phyloP scores from a whole-genome alignment of 768 basidiomycete genomes.

The Favolaschia claudopus region DNA sequence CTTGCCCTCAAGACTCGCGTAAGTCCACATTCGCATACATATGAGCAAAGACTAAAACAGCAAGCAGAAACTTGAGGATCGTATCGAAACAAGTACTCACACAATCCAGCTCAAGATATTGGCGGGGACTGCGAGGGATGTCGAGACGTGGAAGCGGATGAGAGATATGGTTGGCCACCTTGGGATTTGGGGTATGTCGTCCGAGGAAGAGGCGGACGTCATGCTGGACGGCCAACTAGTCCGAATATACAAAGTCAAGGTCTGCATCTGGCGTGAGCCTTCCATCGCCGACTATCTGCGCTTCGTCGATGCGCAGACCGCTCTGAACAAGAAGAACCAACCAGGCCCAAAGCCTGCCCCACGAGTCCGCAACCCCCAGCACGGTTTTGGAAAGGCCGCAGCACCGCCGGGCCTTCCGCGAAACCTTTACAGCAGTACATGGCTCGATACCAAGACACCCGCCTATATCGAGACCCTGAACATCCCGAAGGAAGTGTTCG shows the following conservation, averaged over 20 bases:
- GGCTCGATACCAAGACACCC: too few relatives aligned
- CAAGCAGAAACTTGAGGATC: neutral
- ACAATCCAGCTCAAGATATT: neutral
- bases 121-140: neutral
- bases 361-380: too few relatives aligned
- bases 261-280: constrained; percentile 6
- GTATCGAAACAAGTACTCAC: neutral
- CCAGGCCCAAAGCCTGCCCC: neutral
- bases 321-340: neutral
- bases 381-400: too few relatives aligned
- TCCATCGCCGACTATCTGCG: neutral
- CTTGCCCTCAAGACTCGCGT: neutral
- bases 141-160: constrained; percentile 2
- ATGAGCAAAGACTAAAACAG: neutral
- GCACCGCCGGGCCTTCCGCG: too few relatives aligned
- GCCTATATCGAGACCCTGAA: too few relatives aligned
- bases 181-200: constrained; percentile 4
- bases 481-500: too few relatives aligned
- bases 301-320: constrained; percentile 1
- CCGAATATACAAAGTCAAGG: neutral
- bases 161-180: neutral
- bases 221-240: neutral
- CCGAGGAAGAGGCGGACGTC: neutral
- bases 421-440: too few relatives aligned
- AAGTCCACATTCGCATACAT: neutral